A percentile compares a stretch with the other conserved stretches of the same genome.
Evolutionary conservation across 208 protist species (phyloP).

Genomic region (Trypanosoma vivax): DNA sequence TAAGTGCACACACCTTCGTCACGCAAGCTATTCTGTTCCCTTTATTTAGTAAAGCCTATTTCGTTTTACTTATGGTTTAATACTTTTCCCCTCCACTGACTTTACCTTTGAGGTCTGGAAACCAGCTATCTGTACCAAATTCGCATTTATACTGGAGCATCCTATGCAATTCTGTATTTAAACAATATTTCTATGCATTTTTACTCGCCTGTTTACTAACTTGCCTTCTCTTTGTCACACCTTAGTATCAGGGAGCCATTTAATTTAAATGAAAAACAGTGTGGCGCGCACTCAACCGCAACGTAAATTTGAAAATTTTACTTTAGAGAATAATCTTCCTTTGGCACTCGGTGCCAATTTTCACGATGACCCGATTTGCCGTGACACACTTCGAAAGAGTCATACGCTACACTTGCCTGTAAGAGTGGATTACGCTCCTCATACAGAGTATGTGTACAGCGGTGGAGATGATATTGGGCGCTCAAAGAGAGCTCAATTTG

Average conservation of each 20-base stretch:
- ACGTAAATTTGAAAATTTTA: constrained; percentile 54
- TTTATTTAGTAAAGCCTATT: too few species aligned
- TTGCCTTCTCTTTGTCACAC: neutral
- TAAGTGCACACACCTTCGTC: too few species aligned
- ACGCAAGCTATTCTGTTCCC: too few species aligned
- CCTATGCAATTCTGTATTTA: too few species aligned
- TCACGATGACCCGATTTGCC: constrained; percentile 86
- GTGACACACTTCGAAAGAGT: constrained; percentile 68
- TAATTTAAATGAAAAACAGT: constrained; percentile 76
- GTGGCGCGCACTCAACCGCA: constrained; percentile 50
- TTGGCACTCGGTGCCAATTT: constrained; percentile 81
- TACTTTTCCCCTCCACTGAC: too few species aligned
- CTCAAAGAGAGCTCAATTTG: neutral
- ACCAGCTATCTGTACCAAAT: too few species aligned
- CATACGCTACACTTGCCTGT: constrained; percentile 63
- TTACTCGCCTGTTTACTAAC: neutral
- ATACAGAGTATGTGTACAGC: constrained; percentile 79
- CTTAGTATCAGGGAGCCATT: neutral
- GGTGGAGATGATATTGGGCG: constrained; percentile 21
- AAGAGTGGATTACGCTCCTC: constrained; percentile 57
- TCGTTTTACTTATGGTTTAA: too few species aligned
- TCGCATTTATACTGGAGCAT: too few species aligned
- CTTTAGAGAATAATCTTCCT: constrained; percentile 65
- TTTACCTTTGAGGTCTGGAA: too few species aligned
- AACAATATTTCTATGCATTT: too few species aligned